Evolutionary conservation across 441 rosid species (phyloP).

Genomic region (Corymbia citriodora): DNA sequence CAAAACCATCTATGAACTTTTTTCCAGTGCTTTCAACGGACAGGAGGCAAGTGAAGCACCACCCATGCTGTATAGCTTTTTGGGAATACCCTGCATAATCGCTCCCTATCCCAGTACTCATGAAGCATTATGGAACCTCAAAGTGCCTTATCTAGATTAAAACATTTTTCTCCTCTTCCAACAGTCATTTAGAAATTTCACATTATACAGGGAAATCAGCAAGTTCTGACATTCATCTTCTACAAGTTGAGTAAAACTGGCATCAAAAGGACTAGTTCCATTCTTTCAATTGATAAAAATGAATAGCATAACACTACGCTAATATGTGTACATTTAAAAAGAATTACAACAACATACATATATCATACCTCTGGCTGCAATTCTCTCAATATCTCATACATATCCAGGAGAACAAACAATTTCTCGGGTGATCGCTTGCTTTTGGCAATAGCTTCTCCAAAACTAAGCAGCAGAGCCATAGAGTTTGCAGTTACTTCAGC

Average conservation of each 20-base stretch:
- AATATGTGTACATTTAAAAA: neutral
- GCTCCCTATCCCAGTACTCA: neutral
- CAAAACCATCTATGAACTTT: neutral
- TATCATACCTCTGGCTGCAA: constrained; percentile 70
- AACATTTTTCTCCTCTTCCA: neutral
- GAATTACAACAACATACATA: neutral
- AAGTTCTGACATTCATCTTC: neutral
- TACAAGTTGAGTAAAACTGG: neutral
- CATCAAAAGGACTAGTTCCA: neutral
- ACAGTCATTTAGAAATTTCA: neutral
- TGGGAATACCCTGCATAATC: neutral
- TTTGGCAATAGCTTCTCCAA: constrained; percentile 89
- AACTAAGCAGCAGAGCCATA: constrained; percentile 74
- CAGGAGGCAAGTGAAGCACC: neutral
- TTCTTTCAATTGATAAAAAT: neutral
- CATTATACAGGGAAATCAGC: neutral
- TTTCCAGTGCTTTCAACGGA: neutral
- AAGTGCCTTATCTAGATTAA: neutral
- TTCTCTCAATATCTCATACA: constrained; percentile 97
- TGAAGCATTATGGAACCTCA: neutral
- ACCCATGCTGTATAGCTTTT: neutral
- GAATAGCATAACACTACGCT: neutral
- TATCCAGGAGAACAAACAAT: constrained; percentile 77
- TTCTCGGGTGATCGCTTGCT: constrained; percentile 96
- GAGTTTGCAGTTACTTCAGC: constrained; percentile 80